phyloP scores from a whole-genome alignment of 2,329 filamentous ascomycete species.

The Nothophaeocryptopus gaeumannii region DNA sequence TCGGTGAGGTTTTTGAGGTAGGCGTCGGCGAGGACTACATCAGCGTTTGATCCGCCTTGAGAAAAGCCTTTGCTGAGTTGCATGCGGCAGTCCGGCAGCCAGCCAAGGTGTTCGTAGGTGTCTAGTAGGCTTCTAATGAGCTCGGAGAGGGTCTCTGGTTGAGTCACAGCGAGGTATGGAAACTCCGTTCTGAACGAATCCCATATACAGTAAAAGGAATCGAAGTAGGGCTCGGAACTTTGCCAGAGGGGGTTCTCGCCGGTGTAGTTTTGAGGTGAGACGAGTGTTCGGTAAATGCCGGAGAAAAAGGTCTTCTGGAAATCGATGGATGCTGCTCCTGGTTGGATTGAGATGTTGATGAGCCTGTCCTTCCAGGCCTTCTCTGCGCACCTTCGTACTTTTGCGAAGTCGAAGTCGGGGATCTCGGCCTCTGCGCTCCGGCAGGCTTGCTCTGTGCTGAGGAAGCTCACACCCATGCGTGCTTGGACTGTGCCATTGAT shows the following conservation, averaged over 20 bases:
- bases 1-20: slow-evolving; percentile 60
- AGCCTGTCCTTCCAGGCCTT: slow-evolving; percentile 40
- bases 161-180: slow-evolving; percentile 61
- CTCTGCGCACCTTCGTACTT: slow-evolving; percentile 42
- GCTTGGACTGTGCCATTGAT: slow-evolving; percentile 46
- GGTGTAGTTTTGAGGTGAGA: slow-evolving; percentile 68
- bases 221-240: slow-evolving; percentile 65
- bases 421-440: slow-evolving; percentile 65
- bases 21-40: slow-evolving; percentile 65
- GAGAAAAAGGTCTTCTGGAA: slow-evolving; percentile 57
- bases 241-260: slow-evolving; percentile 66
- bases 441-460: slow-evolving; percentile 64
- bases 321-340: slow-evolving; percentile 47
- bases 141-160: slow-evolving; percentile 61
- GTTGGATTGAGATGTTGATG: slow-evolving; percentile 34
- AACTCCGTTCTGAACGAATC: slow-evolving; percentile 61
- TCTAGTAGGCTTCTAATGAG: slow-evolving; percentile 65
- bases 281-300: slow-evolving; percentile 65
- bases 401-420: slow-evolving; percentile 61
- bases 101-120: slow-evolving; percentile 65
- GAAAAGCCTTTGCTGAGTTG: slow-evolving; percentile 66
- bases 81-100: slow-evolving; percentile 70
- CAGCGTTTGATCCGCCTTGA: slow-evolving; percentile 44
- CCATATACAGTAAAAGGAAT: slow-evolving; percentile 70
- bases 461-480: slow-evolving; percentile 67